Conservation (phyloP, 176 grass and related monocot genomes). For the Juncus effusus region DNA sequence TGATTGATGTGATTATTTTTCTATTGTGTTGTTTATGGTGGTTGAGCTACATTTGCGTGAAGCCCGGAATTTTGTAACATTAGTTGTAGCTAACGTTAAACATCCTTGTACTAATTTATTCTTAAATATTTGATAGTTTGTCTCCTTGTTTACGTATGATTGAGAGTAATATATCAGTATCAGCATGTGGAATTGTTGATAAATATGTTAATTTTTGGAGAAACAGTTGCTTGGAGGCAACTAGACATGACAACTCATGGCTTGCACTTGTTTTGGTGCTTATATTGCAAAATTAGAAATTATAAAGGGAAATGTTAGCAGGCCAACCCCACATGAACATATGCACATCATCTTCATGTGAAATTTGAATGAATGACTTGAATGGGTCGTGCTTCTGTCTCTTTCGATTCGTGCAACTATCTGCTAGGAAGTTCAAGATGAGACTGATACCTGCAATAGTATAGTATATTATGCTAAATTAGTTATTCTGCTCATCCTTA, state of each 20-base stretch:
- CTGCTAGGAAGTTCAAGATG: no score
- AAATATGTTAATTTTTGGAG: neutral
- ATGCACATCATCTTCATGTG: constrained; percentile 17
- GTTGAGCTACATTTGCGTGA: constrained; percentile 21
- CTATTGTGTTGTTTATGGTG: neutral
- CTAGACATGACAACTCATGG: constrained; percentile 12
- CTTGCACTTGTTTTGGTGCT: neutral
- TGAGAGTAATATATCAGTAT: neutral
- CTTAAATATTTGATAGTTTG: neutral
- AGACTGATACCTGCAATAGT: no score
- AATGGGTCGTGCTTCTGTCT: neutral
- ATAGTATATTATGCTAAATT: no score
- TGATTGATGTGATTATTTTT: no score
- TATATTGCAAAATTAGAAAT: constrained; percentile 2
- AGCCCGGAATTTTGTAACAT: constrained; percentile 1
- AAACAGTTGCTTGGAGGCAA: neutral
- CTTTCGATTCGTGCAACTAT: neutral
- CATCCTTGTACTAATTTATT: neutral
- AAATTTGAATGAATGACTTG: constrained; percentile 15
- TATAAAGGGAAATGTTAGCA: neutral
- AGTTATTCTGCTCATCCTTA: no score
- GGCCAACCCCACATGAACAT: constrained; percentile 13
- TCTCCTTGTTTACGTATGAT: no score
- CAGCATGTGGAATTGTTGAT: neutral
- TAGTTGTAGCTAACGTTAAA: constrained; percentile 5